phyloP scores from a whole-genome alignment of 805 yeast genomes.

The Myxozyma neotropica region DNA sequence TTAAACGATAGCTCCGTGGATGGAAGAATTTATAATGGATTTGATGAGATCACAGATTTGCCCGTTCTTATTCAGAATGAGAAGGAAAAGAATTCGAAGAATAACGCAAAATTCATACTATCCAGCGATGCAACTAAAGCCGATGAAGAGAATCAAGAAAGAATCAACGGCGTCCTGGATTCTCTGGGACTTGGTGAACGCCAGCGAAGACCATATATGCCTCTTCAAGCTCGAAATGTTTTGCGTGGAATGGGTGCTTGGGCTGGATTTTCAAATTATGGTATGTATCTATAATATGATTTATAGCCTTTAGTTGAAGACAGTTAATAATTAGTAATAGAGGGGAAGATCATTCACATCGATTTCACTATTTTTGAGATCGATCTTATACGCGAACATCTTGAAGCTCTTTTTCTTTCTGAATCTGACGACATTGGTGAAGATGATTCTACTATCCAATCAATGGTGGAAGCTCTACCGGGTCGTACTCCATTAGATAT shows the following conservation, averaged over 20 bases:
- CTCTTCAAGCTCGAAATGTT: background rate
- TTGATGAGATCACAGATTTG: background rate
- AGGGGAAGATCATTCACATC: background rate
- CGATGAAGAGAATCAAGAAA: background rate
- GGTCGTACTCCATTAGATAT: constrained; percentile 11
- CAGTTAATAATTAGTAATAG: background rate
- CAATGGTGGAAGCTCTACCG: background rate
- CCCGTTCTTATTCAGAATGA: background rate
- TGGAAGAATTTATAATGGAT: background rate
- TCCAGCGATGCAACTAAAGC: background rate
- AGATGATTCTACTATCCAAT: background rate
- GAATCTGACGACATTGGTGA: background rate
- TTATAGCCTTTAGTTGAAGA: background rate
- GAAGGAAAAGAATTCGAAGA: background rate
- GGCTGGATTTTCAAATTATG: background rate
- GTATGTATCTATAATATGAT: background rate
- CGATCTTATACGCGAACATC: background rate
- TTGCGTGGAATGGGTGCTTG: background rate
- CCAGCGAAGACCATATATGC: background rate
- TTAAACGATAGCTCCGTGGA: background rate
- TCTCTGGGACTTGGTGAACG: background rate
- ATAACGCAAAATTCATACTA: background rate
- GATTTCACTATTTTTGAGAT: background rate
- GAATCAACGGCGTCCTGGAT: background rate
- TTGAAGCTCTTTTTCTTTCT: background rate